Base-by-base conservation (phyloP, 352 stramenopile genomes). In the Globisporangium lucens region DNA sequence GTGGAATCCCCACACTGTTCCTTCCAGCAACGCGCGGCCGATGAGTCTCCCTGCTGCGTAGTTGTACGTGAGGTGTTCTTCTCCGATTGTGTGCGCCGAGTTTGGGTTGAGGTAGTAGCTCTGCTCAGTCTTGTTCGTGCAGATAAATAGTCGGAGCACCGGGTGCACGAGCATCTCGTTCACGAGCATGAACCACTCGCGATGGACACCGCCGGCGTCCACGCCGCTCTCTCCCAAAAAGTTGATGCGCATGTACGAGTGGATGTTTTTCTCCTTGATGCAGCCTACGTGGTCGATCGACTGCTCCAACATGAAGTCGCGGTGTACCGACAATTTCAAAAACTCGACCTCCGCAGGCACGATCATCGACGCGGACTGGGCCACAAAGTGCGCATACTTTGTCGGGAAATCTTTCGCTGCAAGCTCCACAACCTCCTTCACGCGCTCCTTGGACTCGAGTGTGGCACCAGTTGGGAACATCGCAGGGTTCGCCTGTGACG, bases 1-100 rank as follows among this genome's bases (percentile, higher is more conserved):
- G 68, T 99, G 97, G 51, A 97, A 96, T 30, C 87, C 79, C 38
- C 98, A 92, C 9, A 98, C 76, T 35, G 97, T 87, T 52, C 94
- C 87, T 77, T 99, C 96, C 2, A 93, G 67, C 33, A 91, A 60
- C 2, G 75, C 79, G 1, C 82, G 78, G 2, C 85, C 83, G 59
- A 95, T 74, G 15, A 93, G 68, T 4, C 85, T 76, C 9, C 84
- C 85, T 3, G 78, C 80, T 9, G 79, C 74, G 55, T 80, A 89
- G 55, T 85, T 93, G 63, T 83, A 89, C 13, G 73, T 66, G 36
- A 93, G 66, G 51, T 93, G 80, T 27, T 92, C 78, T 9, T 89
- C 82, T 2, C 78, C 81, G 13, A 82, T 71, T n/a, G 83, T 71
- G 13, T 72, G 58, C 0, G 29, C 67, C 13, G 85, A 90, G 60